A percentile compares a stretch with the other conserved stretches of the same genome.
These are phyloP conservation scores for Pythium brachiatum DNA, from an alignment of 352 stramenopile genomes.

Conservation along the genomic window DNA sequence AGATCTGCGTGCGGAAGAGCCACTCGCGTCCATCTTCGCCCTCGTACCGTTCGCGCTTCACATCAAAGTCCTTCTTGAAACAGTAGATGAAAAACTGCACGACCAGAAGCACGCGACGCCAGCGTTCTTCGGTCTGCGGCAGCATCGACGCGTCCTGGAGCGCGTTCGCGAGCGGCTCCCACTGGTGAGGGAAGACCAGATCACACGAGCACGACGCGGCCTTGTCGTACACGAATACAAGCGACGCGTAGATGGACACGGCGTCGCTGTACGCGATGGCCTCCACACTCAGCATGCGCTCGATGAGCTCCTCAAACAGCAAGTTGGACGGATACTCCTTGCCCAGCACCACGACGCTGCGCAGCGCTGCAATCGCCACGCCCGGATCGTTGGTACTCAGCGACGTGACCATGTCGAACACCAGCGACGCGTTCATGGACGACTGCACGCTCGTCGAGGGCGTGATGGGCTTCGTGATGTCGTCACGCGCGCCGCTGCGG, in stretches of 20 bases:
- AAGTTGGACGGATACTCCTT: conserved; percentile 83
- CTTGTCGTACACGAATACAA: conserved; percentile 83
- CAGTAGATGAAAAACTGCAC: conserved; percentile 84
- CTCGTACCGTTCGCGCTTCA: conserved; percentile 52
- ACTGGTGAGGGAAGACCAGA: conserved; percentile 64
- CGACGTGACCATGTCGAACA: conserved; percentile 80
- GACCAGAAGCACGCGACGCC: conserved; percentile 68
- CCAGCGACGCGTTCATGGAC: conserved; percentile 79
- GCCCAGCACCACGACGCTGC: conserved; percentile 78
- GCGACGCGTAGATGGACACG: conserved; percentile 71
- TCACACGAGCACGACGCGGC: conserved; percentile 58
- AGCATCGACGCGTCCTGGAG: conserved; percentile 57
- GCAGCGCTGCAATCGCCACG: conserved; percentile 68
- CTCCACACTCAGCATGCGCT: conserved; percentile 74
- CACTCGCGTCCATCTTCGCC: conserved; percentile 42
- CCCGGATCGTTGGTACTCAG: conserved; percentile 82
- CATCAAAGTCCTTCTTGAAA: conserved; percentile 64
- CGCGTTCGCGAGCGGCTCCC: conserved; percentile 56
- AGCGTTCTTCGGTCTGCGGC: conserved; percentile 43
- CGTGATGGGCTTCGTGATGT: conserved; percentile 56
- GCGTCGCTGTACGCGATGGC: conserved; percentile 66
- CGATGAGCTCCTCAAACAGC: conserved; percentile 76
- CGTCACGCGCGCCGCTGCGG: conserved; percentile 19
- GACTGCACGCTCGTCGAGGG: conserved; percentile 56
- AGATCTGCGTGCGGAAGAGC: conserved; percentile 62